Evolutionary conservation across 768 basidiomycete species (phyloP).

Genomic region (Leccinum fibrillosum): DNA sequence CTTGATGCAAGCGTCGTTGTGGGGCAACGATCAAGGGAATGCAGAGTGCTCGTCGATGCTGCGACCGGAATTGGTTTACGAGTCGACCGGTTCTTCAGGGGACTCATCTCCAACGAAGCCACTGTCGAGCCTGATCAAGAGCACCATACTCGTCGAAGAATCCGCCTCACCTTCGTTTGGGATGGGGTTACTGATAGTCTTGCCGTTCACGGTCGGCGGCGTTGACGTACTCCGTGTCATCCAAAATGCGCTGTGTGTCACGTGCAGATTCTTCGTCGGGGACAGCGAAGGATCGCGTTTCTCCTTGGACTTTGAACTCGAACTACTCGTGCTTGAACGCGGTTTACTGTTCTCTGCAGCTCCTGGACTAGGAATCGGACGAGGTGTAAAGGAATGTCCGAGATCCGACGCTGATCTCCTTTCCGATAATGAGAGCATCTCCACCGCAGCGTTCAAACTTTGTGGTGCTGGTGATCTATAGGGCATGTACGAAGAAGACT

Average conservation of each 20-base stretch:
- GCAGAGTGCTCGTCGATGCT: conserved; percentile 29
- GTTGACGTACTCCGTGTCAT: conserved; percentile 35
- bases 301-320: conserved; percentile 25
- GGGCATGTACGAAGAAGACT: conserved; percentile 54
- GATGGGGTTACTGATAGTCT: conserved; percentile 65
- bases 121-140: conserved; percentile 33
- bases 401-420: conserved; percentile 29
- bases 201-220: conserved; percentile 52
- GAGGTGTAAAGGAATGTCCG: conserved; percentile 18
- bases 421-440: conserved; percentile 47
- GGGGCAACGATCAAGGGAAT: conserved; percentile 21
- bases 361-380: conserved; percentile 19
- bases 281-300: conserved; percentile 39
- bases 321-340: conserved; percentile 31
- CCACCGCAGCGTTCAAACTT: conserved; percentile 69
- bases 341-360: conserved; percentile 22
- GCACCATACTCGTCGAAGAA: neutral
- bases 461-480: conserved; percentile 59
- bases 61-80: conserved; percentile 64
- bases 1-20: conserved; percentile 58
- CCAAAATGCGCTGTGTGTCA: conserved; percentile 33
- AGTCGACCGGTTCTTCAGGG: conserved; percentile 60
- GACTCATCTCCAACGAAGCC: conserved; percentile 71
- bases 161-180: conserved; percentile 58
- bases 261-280: conserved; percentile 43